Evolutionary conservation across 2,329 filamentous ascomycete species (phyloP).

Genomic region (Xylariaceae sp.): DNA sequence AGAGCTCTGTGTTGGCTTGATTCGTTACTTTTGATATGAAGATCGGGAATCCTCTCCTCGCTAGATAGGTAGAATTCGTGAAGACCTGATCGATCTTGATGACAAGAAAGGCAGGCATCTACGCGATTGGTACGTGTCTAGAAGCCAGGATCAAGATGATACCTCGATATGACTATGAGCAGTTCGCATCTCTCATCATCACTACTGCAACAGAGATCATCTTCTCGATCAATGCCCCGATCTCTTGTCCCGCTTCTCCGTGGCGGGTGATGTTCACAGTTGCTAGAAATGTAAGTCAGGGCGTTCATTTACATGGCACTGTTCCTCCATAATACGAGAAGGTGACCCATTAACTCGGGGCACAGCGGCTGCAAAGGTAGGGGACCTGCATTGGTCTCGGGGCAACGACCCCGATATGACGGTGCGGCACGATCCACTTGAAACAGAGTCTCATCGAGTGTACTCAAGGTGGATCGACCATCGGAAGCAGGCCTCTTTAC

Average conservation of each 20-base stretch:
- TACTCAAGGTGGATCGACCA: slow-evolving; percentile 8
- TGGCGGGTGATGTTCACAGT: neutral
- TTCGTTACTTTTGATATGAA: neutral
- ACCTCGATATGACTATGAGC: slow-evolving; percentile 4
- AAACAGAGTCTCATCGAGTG: slow-evolving; percentile 23
- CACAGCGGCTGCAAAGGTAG: slow-evolving; percentile 10
- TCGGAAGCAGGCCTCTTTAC: slow-evolving; percentile 23
- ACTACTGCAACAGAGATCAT: neutral
- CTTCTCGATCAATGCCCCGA: neutral
- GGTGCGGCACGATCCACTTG: slow-evolving; percentile 18
- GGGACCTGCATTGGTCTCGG: slow-evolving; percentile 16
- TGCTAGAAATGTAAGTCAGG: neutral
- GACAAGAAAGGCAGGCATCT: neutral
- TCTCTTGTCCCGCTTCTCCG: neutral
- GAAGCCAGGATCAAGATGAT: neutral
- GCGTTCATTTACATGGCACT: neutral
- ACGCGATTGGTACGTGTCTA: slow-evolving; percentile 18
- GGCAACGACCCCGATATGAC: slow-evolving; percentile 14
- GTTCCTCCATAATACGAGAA: neutral
- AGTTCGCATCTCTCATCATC: neutral
- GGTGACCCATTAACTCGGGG: slow-evolving; percentile 9
- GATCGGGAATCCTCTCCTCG: neutral
- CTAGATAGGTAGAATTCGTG: neutral
- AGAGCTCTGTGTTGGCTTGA: neutral
- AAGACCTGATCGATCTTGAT: neutral